These are phyloP conservation scores for Cryphonectria naterciae DNA, from an alignment of 2,329 filamentous ascomycete genomes.

Conservation along the genomic window DNA sequence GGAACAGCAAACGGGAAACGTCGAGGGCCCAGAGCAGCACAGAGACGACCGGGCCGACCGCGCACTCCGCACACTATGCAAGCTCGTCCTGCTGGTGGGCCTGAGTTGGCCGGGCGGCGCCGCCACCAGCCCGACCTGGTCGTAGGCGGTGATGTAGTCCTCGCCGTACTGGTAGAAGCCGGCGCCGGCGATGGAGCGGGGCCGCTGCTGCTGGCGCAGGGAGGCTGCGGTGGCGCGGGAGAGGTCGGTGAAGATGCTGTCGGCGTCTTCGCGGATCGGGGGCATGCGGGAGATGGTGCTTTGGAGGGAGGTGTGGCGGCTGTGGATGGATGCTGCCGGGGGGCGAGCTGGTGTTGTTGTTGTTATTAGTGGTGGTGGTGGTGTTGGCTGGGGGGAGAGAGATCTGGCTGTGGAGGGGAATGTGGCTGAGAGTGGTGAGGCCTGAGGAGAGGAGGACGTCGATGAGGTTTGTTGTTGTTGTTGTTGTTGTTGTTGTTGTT, in stretches of 20 bases:
- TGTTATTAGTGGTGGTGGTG: not conserved
- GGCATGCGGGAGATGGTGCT: slow-evolving; percentile 23
- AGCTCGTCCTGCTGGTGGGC: slow-evolving; percentile 12
- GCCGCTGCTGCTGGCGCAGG: not conserved
- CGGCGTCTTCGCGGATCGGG: slow-evolving; percentile 22
- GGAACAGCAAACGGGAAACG: not conserved
- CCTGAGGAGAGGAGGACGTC: not conserved
- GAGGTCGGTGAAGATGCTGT: slow-evolving; percentile 18
- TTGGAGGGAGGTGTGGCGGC: slow-evolving; percentile 4
- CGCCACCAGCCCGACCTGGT: slow-evolving; percentile 14
- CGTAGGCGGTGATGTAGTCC: slow-evolving; percentile 27
- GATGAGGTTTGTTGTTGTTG: not conserved
- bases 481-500: not conserved
- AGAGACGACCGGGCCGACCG: not conserved
- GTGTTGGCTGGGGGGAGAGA: not conserved
- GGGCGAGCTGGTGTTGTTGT: not conserved
- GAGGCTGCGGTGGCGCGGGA: not conserved
- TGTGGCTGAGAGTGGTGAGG: not conserved
- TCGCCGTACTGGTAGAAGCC: slow-evolving; percentile 28
- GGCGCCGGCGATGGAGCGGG: not conserved
- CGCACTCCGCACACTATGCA: not conserved
- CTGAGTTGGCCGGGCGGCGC: not conserved
- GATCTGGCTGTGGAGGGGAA: not conserved
- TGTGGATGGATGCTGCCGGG: slow-evolving; percentile 3
- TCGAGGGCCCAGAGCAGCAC: not conserved